A percentile compares a stretch with the other conserved stretches of the same genome.
These are phyloP conservation scores for Cladosporium sp. DNA, from an alignment of 2,329 filamentous ascomycete genomes.

Conservation along the genomic window DNA sequence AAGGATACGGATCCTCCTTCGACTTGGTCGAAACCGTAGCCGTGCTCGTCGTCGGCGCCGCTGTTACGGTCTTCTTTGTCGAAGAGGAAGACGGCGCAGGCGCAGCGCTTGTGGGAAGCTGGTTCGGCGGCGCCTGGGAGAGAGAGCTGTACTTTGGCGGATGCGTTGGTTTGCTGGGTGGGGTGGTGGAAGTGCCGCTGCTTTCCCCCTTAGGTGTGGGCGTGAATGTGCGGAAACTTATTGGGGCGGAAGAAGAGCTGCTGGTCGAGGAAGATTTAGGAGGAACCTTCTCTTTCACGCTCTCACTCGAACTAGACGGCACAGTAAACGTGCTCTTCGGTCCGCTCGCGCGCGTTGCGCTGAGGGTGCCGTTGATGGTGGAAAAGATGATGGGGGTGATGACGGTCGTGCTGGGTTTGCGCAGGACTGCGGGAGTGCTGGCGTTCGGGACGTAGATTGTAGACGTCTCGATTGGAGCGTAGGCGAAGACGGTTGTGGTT, in stretches of 20 bases:
- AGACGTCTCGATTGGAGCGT: background rate
- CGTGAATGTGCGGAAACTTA: constrained; percentile 3
- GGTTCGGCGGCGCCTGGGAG: background rate
- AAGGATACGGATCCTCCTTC: constrained; percentile 4
- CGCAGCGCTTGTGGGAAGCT: background rate
- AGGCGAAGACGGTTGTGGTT: constrained; percentile 10
- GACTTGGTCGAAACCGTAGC: background rate
- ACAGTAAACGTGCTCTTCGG: constrained; percentile 5
- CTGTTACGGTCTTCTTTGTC: background rate
- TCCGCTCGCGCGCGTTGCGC: background rate
- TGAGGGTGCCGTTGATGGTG: background rate
- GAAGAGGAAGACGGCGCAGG: background rate
- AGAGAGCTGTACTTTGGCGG: constrained; percentile 3
- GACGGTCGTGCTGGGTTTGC: constrained; percentile 1
- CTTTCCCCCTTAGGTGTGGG: background rate
- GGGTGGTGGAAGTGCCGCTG: background rate
- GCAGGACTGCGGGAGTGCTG: constrained; percentile 3
- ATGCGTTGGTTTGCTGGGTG: background rate
- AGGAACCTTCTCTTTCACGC: too few relatives aligned
- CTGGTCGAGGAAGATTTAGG: background rate
- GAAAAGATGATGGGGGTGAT: constrained; percentile 7
- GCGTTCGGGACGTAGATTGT: constrained; percentile 11
- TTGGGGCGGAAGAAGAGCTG: background rate
- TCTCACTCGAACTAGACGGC: background rate
- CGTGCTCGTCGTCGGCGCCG: background rate